Evolutionary conservation across 345 rosid species (phyloP).

Genomic region (Aurinia saxatilis): DNA sequence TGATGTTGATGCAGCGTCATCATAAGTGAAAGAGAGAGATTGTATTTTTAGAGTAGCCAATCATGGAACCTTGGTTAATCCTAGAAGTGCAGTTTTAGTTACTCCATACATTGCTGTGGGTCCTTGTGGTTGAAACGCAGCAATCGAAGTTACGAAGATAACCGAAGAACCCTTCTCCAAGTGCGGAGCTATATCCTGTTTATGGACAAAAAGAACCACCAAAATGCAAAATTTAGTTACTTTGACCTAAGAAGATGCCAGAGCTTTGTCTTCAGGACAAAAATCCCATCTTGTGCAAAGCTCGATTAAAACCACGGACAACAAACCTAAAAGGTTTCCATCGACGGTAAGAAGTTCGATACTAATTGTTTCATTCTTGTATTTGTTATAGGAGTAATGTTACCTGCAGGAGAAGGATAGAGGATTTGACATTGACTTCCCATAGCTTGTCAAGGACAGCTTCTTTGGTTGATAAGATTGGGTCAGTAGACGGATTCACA

Average conservation of each 20-base stretch:
- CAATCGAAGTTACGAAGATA: constrained; percentile 64
- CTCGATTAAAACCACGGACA: too few species aligned
- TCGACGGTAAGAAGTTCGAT: too few species aligned
- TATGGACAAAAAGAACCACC: too few species aligned
- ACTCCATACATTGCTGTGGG: constrained; percentile 91
- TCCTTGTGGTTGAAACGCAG: constrained; percentile 55
- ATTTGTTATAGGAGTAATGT: too few species aligned
- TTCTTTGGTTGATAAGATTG: constrained; percentile 55
- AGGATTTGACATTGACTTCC: constrained; percentile 81
- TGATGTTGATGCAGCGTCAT: not conserved
- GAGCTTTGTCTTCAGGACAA: too few species aligned
- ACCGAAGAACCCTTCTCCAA: constrained; percentile 73
- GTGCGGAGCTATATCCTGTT: constrained; percentile 83
- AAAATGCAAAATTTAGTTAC: too few species aligned
- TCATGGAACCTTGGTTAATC: constrained; percentile 91
- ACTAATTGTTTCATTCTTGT: too few species aligned
- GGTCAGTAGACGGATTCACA: constrained; percentile 59
- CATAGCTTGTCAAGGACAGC: constrained; percentile 75
- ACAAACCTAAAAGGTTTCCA: too few species aligned
- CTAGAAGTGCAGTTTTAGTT: constrained; percentile 89
- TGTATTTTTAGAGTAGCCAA: too few species aligned
- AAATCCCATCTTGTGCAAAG: too few species aligned
- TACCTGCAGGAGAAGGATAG: constrained; percentile 66
- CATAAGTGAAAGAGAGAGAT: too few species aligned
- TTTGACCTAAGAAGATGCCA: too few species aligned